Conservation (phyloP, 768 basidiomycete genomes). For the Trametes elegans region DNA sequence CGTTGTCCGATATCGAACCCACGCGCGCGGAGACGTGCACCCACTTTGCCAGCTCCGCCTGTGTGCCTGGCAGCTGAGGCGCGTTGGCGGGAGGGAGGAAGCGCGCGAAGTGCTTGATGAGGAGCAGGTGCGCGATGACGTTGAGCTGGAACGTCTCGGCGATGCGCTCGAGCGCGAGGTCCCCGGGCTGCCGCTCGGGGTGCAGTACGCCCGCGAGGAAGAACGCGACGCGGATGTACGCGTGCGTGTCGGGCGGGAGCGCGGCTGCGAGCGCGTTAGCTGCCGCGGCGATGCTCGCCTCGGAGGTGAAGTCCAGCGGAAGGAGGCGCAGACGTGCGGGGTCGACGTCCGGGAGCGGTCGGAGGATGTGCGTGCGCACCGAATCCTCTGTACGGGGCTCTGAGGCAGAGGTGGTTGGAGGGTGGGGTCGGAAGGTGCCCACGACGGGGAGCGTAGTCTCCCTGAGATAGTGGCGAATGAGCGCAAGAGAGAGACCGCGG, state of each 20-base stretch:
- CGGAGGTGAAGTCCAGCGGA: constrained; percentile 49
- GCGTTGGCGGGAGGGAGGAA: constrained; percentile 42
- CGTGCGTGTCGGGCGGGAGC: constrained; percentile 32
- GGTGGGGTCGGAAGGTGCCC: constrained; percentile 48
- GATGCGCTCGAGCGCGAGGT: constrained; percentile 43
- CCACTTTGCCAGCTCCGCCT: constrained; percentile 46
- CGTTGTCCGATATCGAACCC: constrained; percentile 58
- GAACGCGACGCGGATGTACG: constrained; percentile 54
- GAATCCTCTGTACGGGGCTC: constrained; percentile 22
- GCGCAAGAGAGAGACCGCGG: constrained; percentile 53
- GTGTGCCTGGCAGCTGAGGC: not conserved
- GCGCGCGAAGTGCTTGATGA: constrained; percentile 60
- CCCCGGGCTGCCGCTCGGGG: constrained; percentile 52
- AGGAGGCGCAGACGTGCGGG: constrained; percentile 45
- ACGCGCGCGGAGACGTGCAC: constrained; percentile 59
- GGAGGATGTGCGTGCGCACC: constrained; percentile 42
- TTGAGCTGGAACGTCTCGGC: constrained; percentile 53
- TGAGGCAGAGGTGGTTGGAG: constrained; percentile 15
- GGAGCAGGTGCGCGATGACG: constrained; percentile 56
- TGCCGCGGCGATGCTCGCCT: constrained; percentile 48
- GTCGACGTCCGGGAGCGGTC: constrained; percentile 43
- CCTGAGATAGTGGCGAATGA: constrained; percentile 52
- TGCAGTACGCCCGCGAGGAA: constrained; percentile 54
- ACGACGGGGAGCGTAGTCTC: constrained; percentile 51
- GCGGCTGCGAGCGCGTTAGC: constrained; percentile 39